These are phyloP conservation scores for Ascomycota sp. DNA, from an alignment of 2,329 filamentous ascomycete genomes.

Conservation along the genomic window DNA sequence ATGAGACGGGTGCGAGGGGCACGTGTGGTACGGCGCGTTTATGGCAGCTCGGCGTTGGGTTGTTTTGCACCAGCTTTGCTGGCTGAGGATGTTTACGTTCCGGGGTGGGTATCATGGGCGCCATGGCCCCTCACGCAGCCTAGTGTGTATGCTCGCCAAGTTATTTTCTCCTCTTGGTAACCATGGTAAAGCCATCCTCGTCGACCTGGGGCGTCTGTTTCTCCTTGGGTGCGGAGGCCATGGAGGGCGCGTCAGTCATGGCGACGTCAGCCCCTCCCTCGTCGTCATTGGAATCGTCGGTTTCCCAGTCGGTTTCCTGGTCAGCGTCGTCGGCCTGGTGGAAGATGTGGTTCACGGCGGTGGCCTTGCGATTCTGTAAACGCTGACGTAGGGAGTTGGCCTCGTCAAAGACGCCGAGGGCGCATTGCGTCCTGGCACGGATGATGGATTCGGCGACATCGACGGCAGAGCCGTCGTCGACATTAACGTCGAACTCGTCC, in stretches of 20 bases:
- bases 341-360: constrained; percentile 31
- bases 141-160: constrained; percentile 2
- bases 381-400: constrained; percentile 42
- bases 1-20: constrained; percentile 1
- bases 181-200: constrained; percentile 64
- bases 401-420: constrained; percentile 42
- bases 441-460: constrained; percentile 57
- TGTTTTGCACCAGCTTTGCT: constrained; percentile 5
- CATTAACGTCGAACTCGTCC: constrained; percentile 84
- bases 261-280: constrained; percentile 37
- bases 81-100: constrained; percentile 4
- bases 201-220: constrained; percentile 52
- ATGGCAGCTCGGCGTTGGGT: constrained; percentile 14
- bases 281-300: constrained; percentile 35
- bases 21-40: constrained; percentile 3
- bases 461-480: constrained; percentile 73
- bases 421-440: constrained; percentile 41
- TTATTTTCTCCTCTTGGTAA: constrained; percentile 46
- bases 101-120: background rate
- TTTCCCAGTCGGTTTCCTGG: constrained; percentile 41
- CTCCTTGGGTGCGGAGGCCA: constrained; percentile 37
- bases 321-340: constrained; percentile 33
- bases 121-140: background rate
- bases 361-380: constrained; percentile 41
- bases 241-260: constrained; percentile 48